Base-by-base conservation (phyloP, 176 grass and related monocot genomes). In the Phoenix dactylifera region DNA sequence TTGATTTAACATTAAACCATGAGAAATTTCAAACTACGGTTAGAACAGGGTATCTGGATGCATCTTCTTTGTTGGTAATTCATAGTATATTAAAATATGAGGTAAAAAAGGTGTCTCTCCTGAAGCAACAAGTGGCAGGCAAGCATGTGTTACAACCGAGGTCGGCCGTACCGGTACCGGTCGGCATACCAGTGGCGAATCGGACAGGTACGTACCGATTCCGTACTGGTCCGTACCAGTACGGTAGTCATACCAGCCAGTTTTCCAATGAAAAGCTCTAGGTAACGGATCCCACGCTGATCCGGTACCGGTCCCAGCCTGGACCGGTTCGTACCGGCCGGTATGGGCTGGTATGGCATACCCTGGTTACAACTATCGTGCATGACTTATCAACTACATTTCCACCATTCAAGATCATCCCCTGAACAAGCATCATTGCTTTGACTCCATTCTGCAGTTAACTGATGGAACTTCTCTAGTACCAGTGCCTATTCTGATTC, bases 21-120 rank as follows among this genome's bases (percentile, higher is more conserved):
- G 0, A 23, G 19, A 56, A 20, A 56, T 56, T 22, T 56, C 22
- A 56, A 56, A 56, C 19, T 23, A 4, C 57, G 9, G 16, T 59
- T 28, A 16, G 23, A 59, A n/a, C 57, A 30, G 35, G 22, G 25
- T 7, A 20, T 32, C 12, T 39, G 7, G 55, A 4, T 32, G 76
- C 65, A 88, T 87, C 76, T 92, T 97, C 59, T 92, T 92, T 64
- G 78, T 81, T 49, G 87, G 87, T 49, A 88, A 66, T 24, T 88
- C 93, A 65, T 83, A 92, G 56, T 97, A 91, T 67, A 97, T 91
- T 10, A 97, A 35, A 55, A 83, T 67, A 39, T 59, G 78, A 73
- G 93, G 81, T 53, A 70, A 71, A 49, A 91, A 83, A 51, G 84
- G 75, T 60, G 78, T 58, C 73, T 97, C 84, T 77, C 81, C 84